Base-by-base conservation (phyloP, 2,329 filamentous ascomycete species). In the Bipolaris oryzae region DNA sequence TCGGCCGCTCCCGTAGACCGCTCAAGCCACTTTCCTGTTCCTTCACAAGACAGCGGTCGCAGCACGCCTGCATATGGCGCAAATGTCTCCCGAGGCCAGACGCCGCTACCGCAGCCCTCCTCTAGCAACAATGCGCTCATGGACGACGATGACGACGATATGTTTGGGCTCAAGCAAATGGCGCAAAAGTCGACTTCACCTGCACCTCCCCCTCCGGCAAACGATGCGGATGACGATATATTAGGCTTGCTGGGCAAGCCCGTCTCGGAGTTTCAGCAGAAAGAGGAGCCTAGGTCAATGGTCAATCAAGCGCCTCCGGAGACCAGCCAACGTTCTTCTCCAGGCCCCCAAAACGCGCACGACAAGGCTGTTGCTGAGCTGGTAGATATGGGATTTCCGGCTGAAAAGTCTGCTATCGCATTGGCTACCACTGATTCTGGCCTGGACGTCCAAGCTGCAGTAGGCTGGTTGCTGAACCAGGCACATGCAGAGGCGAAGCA, bases 341-440 rank as follows among this genome's bases (percentile, higher is more conserved):
- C 67, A 47, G 61, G 57, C 13, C 57, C 75, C 2, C 67, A 67
- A 2, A 79, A 79, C 66, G 86, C 85, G 1, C 87, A 89, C 55
- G 92, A 96, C 70, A 86, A 85, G 64, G 91, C 92, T 9, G 85
- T 98, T 23, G 91, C 91, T 9, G 92, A 98, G 73, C 80, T 99
- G 23, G 87, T 97, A 3, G 94, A 97, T 64, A 98, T 98, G 86
- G 95, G 95, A 0, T 99, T 99, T 67, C 87, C 91, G 0, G 84
- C 87, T 0, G 91, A 96, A 56, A 92, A 92, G 69, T 89, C 95
- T n/a, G 84, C 85, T 51, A 83, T 89, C 60, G 95, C 92, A 5
- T 78, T 99, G 38, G 87, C 87, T 10, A 89, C 92, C 68, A 96
- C 90, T 31, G 89, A 91, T 3, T 88, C 87, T 3, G 91, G 91